These are phyloP conservation scores for Herpetomonas tarakana DNA, from an alignment of 208 protist species.

Conservation along the genomic window DNA sequence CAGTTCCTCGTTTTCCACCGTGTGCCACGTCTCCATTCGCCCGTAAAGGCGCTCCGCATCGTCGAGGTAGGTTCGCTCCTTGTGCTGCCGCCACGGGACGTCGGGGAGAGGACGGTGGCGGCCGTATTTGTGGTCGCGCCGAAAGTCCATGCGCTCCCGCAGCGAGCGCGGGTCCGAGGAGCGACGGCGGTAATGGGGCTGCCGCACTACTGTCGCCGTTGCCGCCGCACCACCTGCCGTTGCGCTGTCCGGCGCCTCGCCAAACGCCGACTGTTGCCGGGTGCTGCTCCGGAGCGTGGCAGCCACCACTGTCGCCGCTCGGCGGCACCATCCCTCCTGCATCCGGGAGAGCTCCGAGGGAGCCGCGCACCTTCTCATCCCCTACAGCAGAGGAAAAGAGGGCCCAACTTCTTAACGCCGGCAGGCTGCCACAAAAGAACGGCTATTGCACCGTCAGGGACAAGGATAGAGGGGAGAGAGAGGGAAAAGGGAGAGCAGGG, in stretches of 20 bases:
- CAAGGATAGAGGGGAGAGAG: too few species aligned
- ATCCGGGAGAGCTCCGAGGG: too few species aligned
- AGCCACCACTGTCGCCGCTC: too few species aligned
- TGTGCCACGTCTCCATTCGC: slow-evolving; percentile 79
- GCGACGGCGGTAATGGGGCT: slow-evolving; percentile 45
- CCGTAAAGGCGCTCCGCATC: slow-evolving; percentile 88
- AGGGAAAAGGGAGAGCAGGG: too few species aligned
- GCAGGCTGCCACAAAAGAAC: too few species aligned
- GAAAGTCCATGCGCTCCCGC: slow-evolving; percentile 69
- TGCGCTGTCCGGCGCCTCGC: background rate
- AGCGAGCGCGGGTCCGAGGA: slow-evolving; percentile 74
- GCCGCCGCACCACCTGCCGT: background rate
- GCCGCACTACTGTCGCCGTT: background rate
- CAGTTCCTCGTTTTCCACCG: slow-evolving; percentile 49
- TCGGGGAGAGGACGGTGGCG: slow-evolving; percentile 65
- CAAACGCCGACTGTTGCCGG: too few species aligned
- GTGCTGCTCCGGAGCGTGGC: too few species aligned
- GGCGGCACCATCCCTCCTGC: too few species aligned
- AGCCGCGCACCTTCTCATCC: too few species aligned
- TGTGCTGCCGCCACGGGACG: slow-evolving; percentile 69
- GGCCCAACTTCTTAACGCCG: too few species aligned
- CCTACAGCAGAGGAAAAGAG: too few species aligned
- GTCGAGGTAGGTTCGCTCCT: slow-evolving; percentile 79
- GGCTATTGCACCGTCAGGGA: too few species aligned
- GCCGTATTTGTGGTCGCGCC: slow-evolving; percentile 73